phyloP scores from a whole-genome alignment of 108 stramenopile genomes.

The Nitzschia palea region DNA sequence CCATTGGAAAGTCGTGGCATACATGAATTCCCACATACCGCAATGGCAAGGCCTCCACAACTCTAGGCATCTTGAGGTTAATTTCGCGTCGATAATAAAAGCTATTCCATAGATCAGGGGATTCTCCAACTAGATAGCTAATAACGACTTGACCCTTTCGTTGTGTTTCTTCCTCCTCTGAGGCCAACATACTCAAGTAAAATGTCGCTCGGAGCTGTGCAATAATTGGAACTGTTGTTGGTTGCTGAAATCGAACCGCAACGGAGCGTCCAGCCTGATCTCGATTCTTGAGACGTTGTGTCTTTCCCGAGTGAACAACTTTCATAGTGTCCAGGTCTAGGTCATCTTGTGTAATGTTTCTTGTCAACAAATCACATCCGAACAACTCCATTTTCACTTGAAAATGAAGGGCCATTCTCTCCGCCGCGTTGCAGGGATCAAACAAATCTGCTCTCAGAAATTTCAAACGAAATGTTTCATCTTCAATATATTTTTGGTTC shows the following conservation, averaged over 20 bases:
- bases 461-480: not conserved
- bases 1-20: not conserved
- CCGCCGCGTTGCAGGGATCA: constrained; percentile 1
- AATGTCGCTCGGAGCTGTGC: not conserved
- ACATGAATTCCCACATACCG: constrained; percentile 1
- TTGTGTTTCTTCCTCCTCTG: constrained; percentile 11
- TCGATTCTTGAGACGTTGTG: not conserved
- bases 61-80: not conserved
- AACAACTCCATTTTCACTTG: constrained; percentile 21
- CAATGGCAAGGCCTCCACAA: not conserved
- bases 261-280: constrained; percentile 18
- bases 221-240: not conserved
- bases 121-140: not conserved
- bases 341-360: constrained; percentile 13
- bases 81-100: constrained; percentile 1
- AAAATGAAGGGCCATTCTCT: constrained; percentile 13
- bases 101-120: not conserved
- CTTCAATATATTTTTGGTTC: constrained; percentile 1
- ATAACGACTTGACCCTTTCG: not conserved
- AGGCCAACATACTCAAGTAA: not conserved
- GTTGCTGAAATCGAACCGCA: not conserved
- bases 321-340: constrained; percentile 4
- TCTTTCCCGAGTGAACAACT: constrained; percentile 3
- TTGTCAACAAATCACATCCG: constrained; percentile 5
- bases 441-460: constrained; percentile 25